Evolutionary conservation across 2,329 filamentous ascomycete genomes (phyloP).

Genomic region (Monosporascus sp.): DNA sequence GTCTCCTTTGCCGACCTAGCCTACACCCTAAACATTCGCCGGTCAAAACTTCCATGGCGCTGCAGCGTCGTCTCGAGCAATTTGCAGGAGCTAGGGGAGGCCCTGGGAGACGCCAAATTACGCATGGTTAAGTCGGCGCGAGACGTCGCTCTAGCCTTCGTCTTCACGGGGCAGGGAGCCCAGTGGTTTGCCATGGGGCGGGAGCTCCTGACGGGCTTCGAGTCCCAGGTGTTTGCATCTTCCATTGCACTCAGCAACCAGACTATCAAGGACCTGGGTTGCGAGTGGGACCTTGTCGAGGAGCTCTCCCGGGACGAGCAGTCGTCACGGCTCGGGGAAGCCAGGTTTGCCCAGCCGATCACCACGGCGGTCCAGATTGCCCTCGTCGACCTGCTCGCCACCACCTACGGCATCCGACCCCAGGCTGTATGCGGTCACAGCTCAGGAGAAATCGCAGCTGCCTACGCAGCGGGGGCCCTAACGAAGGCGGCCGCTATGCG

Average conservation of each 20-base stretch:
- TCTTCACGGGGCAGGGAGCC: constrained; percentile 17
- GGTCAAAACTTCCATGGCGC: background rate
- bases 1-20: too few relatives aligned
- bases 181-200: constrained; percentile 17
- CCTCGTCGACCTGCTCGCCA: constrained; percentile 9
- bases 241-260: background rate
- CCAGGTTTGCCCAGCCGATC: constrained; percentile 9
- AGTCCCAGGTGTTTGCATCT: constrained; percentile 1
- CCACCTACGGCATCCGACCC: constrained; percentile 8
- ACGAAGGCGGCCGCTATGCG: background rate
- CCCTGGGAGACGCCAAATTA: too few relatives aligned
- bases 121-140: constrained; percentile 2
- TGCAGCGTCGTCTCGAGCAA: background rate
- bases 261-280: background rate
- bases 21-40: too few relatives aligned
- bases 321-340: constrained; percentile 2
- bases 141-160: constrained; percentile 1
- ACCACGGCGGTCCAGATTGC: constrained; percentile 13
- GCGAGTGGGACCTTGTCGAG: background rate
- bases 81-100: too few relatives aligned
- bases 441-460: constrained; percentile 34
- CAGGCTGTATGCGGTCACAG: constrained; percentile 20
- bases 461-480: constrained; percentile 30
- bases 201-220: constrained; percentile 2
- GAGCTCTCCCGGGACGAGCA: background rate